Evolutionary conservation across 2,329 filamentous ascomycete genomes (phyloP).

Genomic region (Fusarium camptoceras): DNA sequence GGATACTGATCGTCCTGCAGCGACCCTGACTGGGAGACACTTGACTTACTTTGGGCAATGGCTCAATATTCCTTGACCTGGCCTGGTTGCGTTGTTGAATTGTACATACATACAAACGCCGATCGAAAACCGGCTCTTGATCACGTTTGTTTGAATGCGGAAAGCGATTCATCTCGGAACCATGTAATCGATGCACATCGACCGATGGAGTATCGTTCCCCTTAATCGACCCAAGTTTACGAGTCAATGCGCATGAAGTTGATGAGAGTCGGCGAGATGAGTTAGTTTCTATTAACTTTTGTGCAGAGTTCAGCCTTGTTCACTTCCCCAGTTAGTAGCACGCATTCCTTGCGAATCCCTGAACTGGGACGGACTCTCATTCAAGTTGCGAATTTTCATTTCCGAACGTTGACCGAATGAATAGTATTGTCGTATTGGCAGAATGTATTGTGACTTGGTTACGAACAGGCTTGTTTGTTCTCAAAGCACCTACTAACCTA

Average conservation of each 20-base stretch:
- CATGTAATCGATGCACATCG: constrained; percentile 38
- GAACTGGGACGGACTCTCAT: neutral
- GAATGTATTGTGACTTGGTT: neutral
- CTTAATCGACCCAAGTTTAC: constrained; percentile 34
- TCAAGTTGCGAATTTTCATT: constrained; percentile 7
- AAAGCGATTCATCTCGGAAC: constrained; percentile 43
- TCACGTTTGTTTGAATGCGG: constrained; percentile 38
- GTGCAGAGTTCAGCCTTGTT: constrained; percentile 32
- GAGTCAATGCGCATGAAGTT: constrained; percentile 40
- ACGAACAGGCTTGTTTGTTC: neutral
- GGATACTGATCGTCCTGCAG: constrained; percentile 44
- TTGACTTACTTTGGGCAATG: constrained; percentile 44
- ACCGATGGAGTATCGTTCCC: constrained; percentile 29
- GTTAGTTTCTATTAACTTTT: constrained; percentile 10
- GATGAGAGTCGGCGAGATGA: constrained; percentile 35
- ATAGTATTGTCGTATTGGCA: neutral
- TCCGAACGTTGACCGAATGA: constrained; percentile 3
- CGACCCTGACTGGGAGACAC: constrained; percentile 40
- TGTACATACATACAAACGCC: constrained; percentile 44
- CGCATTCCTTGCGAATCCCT: constrained; percentile 16
- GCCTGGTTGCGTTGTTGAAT: constrained; percentile 35
- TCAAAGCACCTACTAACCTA: neutral
- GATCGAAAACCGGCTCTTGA: constrained; percentile 50
- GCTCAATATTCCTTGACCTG: constrained; percentile 34
- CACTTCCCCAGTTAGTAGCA: constrained; percentile 2